Base-by-base conservation (phyloP, 805 yeast genomes). In the Cephaloascus fragrans region DNA sequence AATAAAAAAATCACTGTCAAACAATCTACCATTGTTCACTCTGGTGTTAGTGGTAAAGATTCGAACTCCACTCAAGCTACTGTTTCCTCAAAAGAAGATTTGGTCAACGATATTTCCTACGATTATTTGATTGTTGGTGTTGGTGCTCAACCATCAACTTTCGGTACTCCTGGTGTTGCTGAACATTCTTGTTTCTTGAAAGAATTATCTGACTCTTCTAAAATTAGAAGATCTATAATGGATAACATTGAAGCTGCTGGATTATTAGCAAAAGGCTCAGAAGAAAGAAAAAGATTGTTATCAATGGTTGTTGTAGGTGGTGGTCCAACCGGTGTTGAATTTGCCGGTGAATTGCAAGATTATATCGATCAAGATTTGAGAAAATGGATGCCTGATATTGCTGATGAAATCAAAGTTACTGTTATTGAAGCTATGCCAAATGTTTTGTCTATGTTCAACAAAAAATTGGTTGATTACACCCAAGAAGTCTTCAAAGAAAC, bases 281-380 rank as follows among this genome's bases (percentile, higher is more conserved):
- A 80, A 17, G 95, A 85, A 59, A 78, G 97, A 64, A 75, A 78
- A 64, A 77, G 95, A 60, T 73, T 90, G 52, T 73, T 89, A 57
- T 83, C 81, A 45, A 80, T 88, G 51, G 90, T 90, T 45, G 95
- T 90, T 45, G 94, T 93, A 49, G 97, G 97, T 54, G 97, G 97
- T 64, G 97, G 97, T 47, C 97, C 97, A 58, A 89, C 97, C 34
- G 97, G 97, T 68, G 96, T 89, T 45, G 97, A 88, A 67, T 83
- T 88, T 52, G 96, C 97, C 49, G 97, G 95, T 55, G 97, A 90
- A 65, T 68, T 89, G 51, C 94, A 84, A 66, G 97, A 89, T 63
- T 90, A 85, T 64, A 83, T 88, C 45, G 88, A 84, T 60, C 94
- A 89, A 61, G 97, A 89, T 62, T 72, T 89, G 63, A 65, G 68